phyloP scores from a whole-genome alignment of 2,329 filamentous ascomycete genomes.

The Phyllosticta ampelicida region DNA sequence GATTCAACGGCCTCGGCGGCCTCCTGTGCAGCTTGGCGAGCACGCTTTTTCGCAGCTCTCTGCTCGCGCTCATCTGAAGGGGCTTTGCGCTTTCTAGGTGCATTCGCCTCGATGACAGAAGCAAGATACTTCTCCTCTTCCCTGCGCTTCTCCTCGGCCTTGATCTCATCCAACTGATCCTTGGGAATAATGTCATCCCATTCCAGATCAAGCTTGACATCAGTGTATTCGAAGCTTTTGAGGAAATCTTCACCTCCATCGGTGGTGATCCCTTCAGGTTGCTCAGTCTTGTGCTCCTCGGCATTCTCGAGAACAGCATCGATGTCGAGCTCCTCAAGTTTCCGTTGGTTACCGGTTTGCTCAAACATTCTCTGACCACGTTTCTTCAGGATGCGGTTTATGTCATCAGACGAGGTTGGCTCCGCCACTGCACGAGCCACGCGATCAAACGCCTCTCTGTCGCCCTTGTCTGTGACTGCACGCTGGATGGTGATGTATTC shows the following conservation, averaged over 20 bases:
- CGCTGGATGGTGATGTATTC: constrained; percentile 97
- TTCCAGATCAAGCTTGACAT: constrained; percentile 91
- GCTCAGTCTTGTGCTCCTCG: constrained; percentile 92
- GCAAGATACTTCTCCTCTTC: constrained; percentile 74
- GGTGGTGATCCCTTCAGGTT: constrained; percentile 86
- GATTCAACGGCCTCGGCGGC: constrained; percentile 46
- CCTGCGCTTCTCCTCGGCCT: constrained; percentile 76
- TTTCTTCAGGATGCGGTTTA: constrained; percentile 91
- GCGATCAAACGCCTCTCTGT: constrained; percentile 55
- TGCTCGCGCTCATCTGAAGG: constrained; percentile 53
- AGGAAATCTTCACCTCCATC: constrained; percentile 96
- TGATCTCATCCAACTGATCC: constrained; percentile 80
- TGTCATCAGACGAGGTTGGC: constrained; percentile 85
- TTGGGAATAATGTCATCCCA: constrained; percentile 99
- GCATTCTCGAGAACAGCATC: constrained; percentile 95
- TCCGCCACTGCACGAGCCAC: constrained; percentile 69
- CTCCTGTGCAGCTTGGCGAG: constrained; percentile 53
- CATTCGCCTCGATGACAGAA: constrained; percentile 72
- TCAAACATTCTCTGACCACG: constrained; percentile 99
- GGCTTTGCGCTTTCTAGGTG: constrained; percentile 61
- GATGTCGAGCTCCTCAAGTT: constrained; percentile 93
- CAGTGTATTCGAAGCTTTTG: constrained; percentile 79
- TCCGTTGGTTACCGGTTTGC: constrained; percentile 91
- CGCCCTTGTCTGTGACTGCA: constrained; percentile 87
- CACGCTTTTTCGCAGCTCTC: constrained; percentile 58